Evolutionary conservation across 2,329 filamentous ascomycete species (phyloP).

Genomic region (Fusarium redolens): DNA sequence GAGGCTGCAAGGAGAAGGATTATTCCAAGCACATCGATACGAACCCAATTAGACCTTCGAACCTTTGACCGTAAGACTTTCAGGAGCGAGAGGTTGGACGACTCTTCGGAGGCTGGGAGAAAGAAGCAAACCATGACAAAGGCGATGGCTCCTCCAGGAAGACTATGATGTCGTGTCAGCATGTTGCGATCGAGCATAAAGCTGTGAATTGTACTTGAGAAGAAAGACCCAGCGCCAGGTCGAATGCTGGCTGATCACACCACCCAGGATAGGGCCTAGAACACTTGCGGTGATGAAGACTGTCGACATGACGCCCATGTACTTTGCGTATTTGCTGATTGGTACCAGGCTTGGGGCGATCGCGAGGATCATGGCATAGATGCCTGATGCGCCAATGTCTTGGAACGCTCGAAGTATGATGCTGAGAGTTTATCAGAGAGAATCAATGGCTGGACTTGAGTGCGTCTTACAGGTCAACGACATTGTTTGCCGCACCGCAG

Average conservation of each 20-base stretch:
- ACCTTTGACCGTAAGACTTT: background rate
- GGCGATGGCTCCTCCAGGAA: background rate
- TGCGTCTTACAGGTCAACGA: background rate
- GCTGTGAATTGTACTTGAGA: background rate
- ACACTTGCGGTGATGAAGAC: slow-evolving; percentile 13
- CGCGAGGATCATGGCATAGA: slow-evolving; percentile 6
- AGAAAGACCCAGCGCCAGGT: slow-evolving; percentile 20
- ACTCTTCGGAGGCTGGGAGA: slow-evolving; percentile 2
- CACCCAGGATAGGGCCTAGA: background rate
- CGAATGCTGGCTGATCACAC: slow-evolving; percentile 7
- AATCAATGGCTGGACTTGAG: fast-evolving
- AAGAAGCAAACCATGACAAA: background rate
- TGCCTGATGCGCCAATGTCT: slow-evolving; percentile 1
- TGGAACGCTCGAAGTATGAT: slow-evolving; percentile 10
- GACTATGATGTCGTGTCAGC: background rate
- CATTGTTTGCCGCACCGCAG: slow-evolving; percentile 1
- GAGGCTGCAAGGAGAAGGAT: background rate
- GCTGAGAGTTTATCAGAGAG: fast-evolving
- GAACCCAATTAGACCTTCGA: background rate
- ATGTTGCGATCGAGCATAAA: fast-evolving
- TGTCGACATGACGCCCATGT: slow-evolving; percentile 10
- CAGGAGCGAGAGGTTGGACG: background rate
- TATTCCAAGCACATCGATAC: slow-evolving; percentile 1
- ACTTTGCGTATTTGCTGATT: slow-evolving; percentile 3
- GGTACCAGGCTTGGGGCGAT: background rate